Conservation (phyloP, 192 early-diverging fungal genomes). For the Coemansia sp. region DNA sequence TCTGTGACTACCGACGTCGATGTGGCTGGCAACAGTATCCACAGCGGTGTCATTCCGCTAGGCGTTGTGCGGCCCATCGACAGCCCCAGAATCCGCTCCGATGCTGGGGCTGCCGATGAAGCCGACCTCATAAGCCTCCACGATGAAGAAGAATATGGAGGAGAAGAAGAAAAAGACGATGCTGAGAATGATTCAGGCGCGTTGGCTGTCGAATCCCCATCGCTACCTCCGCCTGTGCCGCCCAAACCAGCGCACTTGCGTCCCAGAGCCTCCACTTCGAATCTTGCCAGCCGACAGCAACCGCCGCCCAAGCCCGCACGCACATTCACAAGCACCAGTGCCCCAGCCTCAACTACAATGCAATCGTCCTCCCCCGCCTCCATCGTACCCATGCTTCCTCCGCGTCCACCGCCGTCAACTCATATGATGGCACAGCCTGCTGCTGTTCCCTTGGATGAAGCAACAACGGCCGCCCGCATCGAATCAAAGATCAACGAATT, state of each 20-base stretch:
- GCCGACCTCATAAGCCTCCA: constrained; percentile 15
- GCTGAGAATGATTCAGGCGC: too few relatives aligned
- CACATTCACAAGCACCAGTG: constrained; percentile 5
- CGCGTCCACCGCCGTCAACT: neutral
- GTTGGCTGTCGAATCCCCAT: too few relatives aligned
- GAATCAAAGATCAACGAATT: constrained; percentile 26
- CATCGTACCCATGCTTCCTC: neutral
- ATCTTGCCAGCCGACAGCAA: neutral
- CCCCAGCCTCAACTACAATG: constrained; percentile 32
- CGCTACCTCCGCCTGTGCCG: constrained; percentile 19
- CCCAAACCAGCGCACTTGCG: constrained; percentile 40
- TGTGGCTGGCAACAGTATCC: constrained; percentile 20
- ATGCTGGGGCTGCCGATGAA: constrained; percentile 9
- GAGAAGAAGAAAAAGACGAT: too few relatives aligned
- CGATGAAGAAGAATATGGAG: neutral
- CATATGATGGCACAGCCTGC: neutral
- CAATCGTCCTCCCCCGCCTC: neutral
- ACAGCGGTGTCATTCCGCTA: constrained; percentile 24
- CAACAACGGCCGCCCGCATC: constrained; percentile 17
- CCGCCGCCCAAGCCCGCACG: constrained; percentile 3
- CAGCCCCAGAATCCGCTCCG: neutral
- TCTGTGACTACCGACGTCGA: constrained; percentile 39
- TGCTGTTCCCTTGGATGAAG: neutral
- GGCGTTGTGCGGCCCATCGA: constrained; percentile 35
- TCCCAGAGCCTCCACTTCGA: neutral